Percentiles rank a stretch among this genome's conserved stretches.
These are phyloP conservation scores for Manihot esculenta DNA, from an alignment of 441 rosid genomes.

Conservation along the genomic window DNA sequence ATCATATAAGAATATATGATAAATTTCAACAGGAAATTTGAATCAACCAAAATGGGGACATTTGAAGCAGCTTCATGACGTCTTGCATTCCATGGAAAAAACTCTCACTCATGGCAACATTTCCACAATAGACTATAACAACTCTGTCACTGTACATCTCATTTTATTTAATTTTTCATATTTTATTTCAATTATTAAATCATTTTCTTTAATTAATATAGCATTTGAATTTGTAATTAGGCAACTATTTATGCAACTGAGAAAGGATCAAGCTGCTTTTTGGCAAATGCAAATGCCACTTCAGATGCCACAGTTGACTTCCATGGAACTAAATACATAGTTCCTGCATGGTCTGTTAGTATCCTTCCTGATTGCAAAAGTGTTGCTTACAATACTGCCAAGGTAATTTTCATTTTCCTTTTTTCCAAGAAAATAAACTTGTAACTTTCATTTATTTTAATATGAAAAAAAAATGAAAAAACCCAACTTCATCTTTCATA, in stretches of 20 bases:
- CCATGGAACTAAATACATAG: conserved; percentile 26
- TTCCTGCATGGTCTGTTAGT: conserved; percentile 71
- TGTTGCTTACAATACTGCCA: conserved; percentile 52
- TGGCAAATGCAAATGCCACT: conserved; percentile 40
- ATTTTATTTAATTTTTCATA: conserved; percentile 29
- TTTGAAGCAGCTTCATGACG: conserved; percentile 15
- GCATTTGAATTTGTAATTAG: conserved; percentile 21
- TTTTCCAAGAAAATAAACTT: too few relatives aligned
- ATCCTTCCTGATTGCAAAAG: conserved; percentile 52
- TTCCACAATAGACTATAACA: neutral
- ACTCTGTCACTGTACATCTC: conserved; percentile 3
- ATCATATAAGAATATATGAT: too few relatives aligned
- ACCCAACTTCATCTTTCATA: neutral
- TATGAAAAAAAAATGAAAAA: too few relatives aligned
- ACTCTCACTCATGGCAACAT: conserved; percentile 14
- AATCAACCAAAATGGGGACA: conserved; percentile 4
- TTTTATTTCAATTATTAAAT: neutral
- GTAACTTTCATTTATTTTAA: too few relatives aligned
- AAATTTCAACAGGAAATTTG: neutral
- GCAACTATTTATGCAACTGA: conserved; percentile 42
- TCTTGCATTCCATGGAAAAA: conserved; percentile 14
- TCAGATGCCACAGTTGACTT: conserved; percentile 38
- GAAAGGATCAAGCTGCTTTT: conserved; percentile 48
- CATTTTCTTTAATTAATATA: neutral
- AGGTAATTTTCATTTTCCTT: conserved; percentile 26